Evolutionary conservation across 768 basidiomycete species (phyloP).

Genomic region (Paxillus rubicundulus): DNA sequence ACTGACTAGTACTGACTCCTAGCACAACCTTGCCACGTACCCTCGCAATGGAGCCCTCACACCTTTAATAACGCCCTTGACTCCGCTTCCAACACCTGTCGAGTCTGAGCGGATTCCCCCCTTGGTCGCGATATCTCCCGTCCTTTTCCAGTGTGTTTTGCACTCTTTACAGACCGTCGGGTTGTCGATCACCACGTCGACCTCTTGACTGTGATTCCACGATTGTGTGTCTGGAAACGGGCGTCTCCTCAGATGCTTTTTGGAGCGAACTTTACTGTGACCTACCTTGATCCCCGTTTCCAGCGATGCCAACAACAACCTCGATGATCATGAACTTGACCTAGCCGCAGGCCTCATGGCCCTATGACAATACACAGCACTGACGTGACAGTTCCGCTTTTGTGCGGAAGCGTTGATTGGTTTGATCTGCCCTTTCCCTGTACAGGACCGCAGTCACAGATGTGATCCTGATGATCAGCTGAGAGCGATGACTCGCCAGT

Average conservation of each 20-base stretch:
- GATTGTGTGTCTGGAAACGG: constrained; percentile 50
- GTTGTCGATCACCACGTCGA: constrained; percentile 63
- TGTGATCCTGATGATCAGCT: neutral
- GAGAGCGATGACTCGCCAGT: constrained; percentile 26
- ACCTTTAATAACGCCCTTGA: constrained; percentile 41
- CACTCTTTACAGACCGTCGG: constrained; percentile 51
- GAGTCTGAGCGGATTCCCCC: constrained; percentile 42
- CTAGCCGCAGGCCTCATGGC: constrained; percentile 11
- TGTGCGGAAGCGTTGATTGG: constrained; percentile 65
- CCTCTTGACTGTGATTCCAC: constrained; percentile 73
- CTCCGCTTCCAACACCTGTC: constrained; percentile 37
- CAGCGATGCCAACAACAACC: constrained; percentile 60
- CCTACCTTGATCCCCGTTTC: constrained; percentile 67
- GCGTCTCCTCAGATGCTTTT: constrained; percentile 1
- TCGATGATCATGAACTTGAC: constrained; percentile 70
- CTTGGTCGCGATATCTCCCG: constrained; percentile 54
- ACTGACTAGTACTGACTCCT: too few relatives aligned
- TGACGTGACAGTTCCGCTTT: constrained; percentile 67
- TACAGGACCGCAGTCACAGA: neutral
- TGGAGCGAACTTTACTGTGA: neutral
- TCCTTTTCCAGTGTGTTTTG: constrained; percentile 55
- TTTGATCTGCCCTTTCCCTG: constrained; percentile 59
- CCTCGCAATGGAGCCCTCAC: constrained; percentile 41
- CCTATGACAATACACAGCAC: constrained; percentile 11
- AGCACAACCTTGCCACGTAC: constrained; percentile 41